These are phyloP conservation scores for Aspergillus sp. DNA, from an alignment of 2,329 filamentous ascomycete species.

Conservation along the genomic window DNA sequence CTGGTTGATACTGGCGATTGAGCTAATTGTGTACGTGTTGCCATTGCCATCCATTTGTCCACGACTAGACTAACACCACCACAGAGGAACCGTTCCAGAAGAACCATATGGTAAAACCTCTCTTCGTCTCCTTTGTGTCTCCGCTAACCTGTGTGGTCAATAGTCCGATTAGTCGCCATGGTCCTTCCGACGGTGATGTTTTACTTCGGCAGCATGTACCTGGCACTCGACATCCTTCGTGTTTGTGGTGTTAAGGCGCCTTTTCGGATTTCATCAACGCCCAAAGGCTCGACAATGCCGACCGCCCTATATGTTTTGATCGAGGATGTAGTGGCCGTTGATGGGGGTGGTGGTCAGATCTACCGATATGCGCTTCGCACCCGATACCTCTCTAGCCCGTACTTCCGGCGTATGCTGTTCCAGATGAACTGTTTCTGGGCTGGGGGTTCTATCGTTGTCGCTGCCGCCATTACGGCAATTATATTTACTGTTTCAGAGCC, in stretches of 20 bases:
- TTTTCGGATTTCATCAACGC: constrained; percentile 65
- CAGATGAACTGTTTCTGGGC: constrained; percentile 61
- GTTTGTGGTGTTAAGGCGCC: constrained; percentile 53
- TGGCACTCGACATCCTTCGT: constrained; percentile 46
- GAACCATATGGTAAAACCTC: constrained; percentile 42
- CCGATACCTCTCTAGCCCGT: constrained; percentile 56
- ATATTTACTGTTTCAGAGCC: constrained; percentile 52
- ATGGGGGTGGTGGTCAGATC: constrained; percentile 60
- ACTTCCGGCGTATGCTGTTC: constrained; percentile 57
- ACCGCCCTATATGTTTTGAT: constrained; percentile 66
- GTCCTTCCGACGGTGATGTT: constrained; percentile 50
- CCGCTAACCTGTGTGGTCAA: not conserved
- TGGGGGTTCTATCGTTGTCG: constrained; percentile 52
- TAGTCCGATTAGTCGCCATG: constrained; percentile 49
- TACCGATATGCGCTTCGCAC: constrained; percentile 55
- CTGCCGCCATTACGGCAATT: constrained; percentile 50
- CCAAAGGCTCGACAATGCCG: constrained; percentile 59
- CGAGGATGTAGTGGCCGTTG: constrained; percentile 68
- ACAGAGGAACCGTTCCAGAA: constrained; percentile 43
- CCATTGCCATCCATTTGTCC: not conserved
- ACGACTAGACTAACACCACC: constrained; percentile 17
- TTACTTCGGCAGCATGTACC: constrained; percentile 47
- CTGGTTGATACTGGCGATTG: constrained; percentile 47
- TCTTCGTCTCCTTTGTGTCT: not conserved
- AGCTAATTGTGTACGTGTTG: constrained; percentile 44